Percentiles rank a stretch among this genome's conserved stretches.
phyloP scores from a whole-genome alignment of 2,329 filamentous ascomycete genomes.

The Aspergillus sp. region DNA sequence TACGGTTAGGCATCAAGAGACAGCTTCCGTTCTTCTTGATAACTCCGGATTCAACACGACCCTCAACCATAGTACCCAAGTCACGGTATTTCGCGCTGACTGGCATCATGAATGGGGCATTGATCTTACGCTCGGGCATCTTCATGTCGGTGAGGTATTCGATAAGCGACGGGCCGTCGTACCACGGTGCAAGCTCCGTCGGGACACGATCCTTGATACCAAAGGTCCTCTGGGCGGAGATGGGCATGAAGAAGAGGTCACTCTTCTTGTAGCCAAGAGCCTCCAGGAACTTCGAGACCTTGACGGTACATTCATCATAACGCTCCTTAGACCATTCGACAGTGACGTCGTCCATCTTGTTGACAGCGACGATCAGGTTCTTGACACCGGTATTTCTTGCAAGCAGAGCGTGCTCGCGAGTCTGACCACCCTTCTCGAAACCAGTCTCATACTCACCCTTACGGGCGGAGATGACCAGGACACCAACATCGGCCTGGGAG shows the following conservation, averaged over 20 bases:
- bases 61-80: slow-evolving; percentile 95
- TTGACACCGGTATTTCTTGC: slow-evolving; percentile 98
- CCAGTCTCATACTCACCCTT: slow-evolving; percentile 99
- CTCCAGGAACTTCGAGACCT: slow-evolving; percentile 83
- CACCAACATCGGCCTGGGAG: slow-evolving; percentile 87
- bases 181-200: slow-evolving; percentile 73
- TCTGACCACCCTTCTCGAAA: slow-evolving; percentile 95
- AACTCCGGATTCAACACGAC: slow-evolving; percentile 92
- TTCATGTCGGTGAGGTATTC: slow-evolving; percentile 95
- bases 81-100: slow-evolving; percentile 94
- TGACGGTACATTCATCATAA: slow-evolving; percentile 88
- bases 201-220: slow-evolving; percentile 88
- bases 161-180: slow-evolving; percentile 81
- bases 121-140: slow-evolving; percentile 88
- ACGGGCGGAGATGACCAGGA: slow-evolving; percentile 90
- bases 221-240: slow-evolving; percentile 79
- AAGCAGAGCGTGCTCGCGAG: slow-evolving; percentile 93
- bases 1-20: slow-evolving; percentile 93
- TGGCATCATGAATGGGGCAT: slow-evolving; percentile 99
- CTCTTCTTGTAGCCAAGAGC: slow-evolving; percentile 93
- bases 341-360: slow-evolving; percentile 99
- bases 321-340: slow-evolving; percentile 93
- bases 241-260: slow-evolving; percentile 92
- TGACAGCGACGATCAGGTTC: slow-evolving; percentile 89
- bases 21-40: slow-evolving; percentile 83